Percentiles rank a stretch among this genome's conserved stretches.
Evolutionary conservation across 2,329 filamentous ascomycete genomes (phyloP).

Genomic region (Colletotrichum australisinense): DNA sequence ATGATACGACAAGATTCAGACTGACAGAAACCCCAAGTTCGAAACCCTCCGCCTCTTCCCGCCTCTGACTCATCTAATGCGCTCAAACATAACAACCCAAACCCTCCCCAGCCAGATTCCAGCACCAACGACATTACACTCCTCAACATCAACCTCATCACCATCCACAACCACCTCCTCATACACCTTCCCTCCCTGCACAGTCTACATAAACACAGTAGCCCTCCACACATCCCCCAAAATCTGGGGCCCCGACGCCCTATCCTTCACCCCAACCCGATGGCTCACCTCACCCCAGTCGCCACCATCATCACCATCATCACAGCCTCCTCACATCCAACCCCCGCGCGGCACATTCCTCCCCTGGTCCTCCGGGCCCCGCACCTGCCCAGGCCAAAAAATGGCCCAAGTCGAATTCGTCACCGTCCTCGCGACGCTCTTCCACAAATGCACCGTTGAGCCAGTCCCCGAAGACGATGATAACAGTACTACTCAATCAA

Average conservation of each 20-base stretch:
- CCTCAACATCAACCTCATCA: neutral
- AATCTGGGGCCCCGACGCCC: constrained; percentile 47
- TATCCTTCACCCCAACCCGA: constrained; percentile 50
- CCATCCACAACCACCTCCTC: constrained; percentile 23
- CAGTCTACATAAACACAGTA: constrained; percentile 48
- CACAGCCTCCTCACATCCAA: neutral
- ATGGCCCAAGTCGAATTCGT: constrained; percentile 68
- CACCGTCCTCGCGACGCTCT: constrained; percentile 54
- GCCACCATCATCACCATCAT: no score
- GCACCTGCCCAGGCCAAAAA: constrained; percentile 64
- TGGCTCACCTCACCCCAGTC: constrained; percentile 44
- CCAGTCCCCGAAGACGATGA: neutral
- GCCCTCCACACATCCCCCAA: constrained; percentile 42
- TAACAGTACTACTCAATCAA: neutral
- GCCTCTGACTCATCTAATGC: neutral
- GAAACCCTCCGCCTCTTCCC: constrained; percentile 5
- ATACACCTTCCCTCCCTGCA: constrained; percentile 46
- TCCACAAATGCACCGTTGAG: constrained; percentile 38
- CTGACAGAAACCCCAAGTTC: neutral
- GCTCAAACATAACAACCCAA: neutral
- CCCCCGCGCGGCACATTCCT: constrained; percentile 50
- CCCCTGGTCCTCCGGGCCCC: constrained; percentile 60
- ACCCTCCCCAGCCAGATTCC: neutral
- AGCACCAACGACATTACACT: no score
- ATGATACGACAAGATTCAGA: no score